phyloP scores from a whole-genome alignment of 306 rosid genomes.

The Rubus idaeus region DNA sequence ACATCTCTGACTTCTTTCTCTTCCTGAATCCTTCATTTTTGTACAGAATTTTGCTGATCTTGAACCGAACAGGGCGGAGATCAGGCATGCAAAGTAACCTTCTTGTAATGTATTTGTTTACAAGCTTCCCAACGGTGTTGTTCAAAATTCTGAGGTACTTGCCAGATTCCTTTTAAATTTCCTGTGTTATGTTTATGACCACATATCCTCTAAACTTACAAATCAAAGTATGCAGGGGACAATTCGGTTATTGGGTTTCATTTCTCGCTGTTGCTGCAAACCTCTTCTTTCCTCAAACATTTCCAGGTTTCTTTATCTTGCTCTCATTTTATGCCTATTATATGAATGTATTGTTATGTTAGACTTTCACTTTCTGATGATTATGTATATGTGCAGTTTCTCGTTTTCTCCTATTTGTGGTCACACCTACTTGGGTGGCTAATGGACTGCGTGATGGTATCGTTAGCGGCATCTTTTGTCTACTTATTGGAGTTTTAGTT shows the following conservation, averaged over 20 bases:
- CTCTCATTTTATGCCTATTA: neutral
- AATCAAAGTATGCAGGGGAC: conserved; percentile 38
- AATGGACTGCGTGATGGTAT: conserved; percentile 36
- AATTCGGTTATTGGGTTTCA: conserved; percentile 48
- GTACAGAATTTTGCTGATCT: conserved; percentile 40
- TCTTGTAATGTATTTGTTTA: conserved; percentile 35
- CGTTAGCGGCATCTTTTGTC: conserved; percentile 39
- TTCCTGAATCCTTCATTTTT: neutral
- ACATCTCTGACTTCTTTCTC: neutral
- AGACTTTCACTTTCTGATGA: conserved; percentile 1
- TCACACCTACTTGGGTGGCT: conserved; percentile 36
- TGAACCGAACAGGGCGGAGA: conserved; percentile 38
- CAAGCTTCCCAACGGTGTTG: conserved; percentile 40
- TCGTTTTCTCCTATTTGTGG: conserved; percentile 43
- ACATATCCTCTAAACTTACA: neutral
- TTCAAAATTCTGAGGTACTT: conserved; percentile 43
- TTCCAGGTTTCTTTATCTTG: conserved; percentile 31
- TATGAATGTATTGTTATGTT: neutral
- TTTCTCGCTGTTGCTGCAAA: conserved; percentile 39
- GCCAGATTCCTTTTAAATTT: neutral
- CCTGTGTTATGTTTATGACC: neutral
- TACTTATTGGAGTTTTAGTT: conserved; percentile 28
- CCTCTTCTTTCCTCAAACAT: conserved; percentile 31
- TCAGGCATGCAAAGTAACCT: conserved; percentile 37
- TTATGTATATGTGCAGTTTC: conserved; percentile 34